Evolutionary conservation across 2,329 filamentous ascomycete species (phyloP), one percentile per base, ranked within the genome.

Genomic region (Pseudogymnoascus sp.): DNA sequence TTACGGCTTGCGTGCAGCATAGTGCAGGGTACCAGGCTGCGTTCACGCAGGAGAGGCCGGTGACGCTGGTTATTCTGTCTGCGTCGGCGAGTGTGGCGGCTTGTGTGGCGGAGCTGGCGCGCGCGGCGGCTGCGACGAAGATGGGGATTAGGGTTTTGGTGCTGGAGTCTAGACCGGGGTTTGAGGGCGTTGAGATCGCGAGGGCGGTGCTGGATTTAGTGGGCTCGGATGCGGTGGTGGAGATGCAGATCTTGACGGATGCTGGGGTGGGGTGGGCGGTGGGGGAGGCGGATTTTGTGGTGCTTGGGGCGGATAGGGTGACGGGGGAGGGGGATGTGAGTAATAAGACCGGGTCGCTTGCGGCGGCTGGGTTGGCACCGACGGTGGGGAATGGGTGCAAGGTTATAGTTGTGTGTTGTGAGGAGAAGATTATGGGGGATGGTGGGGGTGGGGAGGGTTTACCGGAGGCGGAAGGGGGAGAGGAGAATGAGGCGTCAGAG

Each of bases 291-390:
- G 80, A 89, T 68, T 62, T 87, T 1, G 75, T 90, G 1, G 74
- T 90, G 3, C 75, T 90, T 1, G 87, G 87, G 1, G 85, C 86
- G 1, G 87, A 90, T 70, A 77, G 83, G 4, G 85, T 90, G 63
- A 81, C 82, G 11, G 72, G 75, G 0, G 71, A 75, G 0, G 87
- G 85, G 1, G 81, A 83, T 31, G 82, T 89, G 16, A 85, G 81
- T 72, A 90, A 90, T 74, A 90, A 90, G 73, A 85, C 80, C 0
- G 87, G 87, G 0, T 87, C 85, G 1, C 73, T 89, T 6, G 80
- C 85, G 0, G 80, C 83, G 1, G 79, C 84, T 0, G 75, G 89
- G 1, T 79, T 81, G 61, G 81, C 83, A 6, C 83, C 79, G 62
- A 73, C 81, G 61, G 73, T 82, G 2, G 77, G 79, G 3, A 78